Evolutionary conservation across 805 yeast genomes (phyloP).

Genomic region (Crinitomyces ghanaensis): DNA sequence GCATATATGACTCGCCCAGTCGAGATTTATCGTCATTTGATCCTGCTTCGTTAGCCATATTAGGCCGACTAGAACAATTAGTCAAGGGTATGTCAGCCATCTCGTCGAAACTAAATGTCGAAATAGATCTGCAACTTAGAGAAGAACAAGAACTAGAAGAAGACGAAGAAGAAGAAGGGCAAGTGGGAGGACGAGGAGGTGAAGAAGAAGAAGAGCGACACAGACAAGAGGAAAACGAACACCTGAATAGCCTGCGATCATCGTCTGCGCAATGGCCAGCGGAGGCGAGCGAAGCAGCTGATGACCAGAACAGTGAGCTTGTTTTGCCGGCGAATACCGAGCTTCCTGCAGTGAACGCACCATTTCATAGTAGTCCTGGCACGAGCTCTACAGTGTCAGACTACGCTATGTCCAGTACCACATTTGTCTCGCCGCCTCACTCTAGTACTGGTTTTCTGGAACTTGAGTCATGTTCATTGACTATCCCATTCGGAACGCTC

Average conservation of each 20-base stretch:
- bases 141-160: not conserved
- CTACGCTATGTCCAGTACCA: not conserved
- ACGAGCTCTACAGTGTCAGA: conserved; percentile 1
- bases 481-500: conserved; percentile 11
- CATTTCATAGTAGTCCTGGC: too few relatives aligned
- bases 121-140: not conserved
- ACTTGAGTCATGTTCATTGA: conserved; percentile 9
- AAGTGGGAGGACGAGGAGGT: too few relatives aligned
- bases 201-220: too few relatives aligned
- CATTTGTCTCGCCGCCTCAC: not conserved
- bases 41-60: conserved; percentile 13
- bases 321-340: too few relatives aligned
- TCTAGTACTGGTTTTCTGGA: conserved; percentile 7
- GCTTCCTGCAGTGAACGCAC: too few relatives aligned
- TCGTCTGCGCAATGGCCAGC: too few relatives aligned
- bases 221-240: too few relatives aligned
- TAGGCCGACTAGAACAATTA: conserved; percentile 9
- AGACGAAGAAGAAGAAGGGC: too few relatives aligned
- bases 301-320: too few relatives aligned
- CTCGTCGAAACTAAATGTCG: conserved; percentile 5
- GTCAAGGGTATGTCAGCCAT: conserved; percentile 8
- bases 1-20: conserved; percentile 30
- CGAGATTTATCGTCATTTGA: conserved; percentile 12
- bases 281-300: too few relatives aligned
- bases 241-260: too few relatives aligned